These are phyloP conservation scores for Colletotrichum cereale DNA, from an alignment of 2,329 filamentous ascomycete species.

Conservation along the genomic window DNA sequence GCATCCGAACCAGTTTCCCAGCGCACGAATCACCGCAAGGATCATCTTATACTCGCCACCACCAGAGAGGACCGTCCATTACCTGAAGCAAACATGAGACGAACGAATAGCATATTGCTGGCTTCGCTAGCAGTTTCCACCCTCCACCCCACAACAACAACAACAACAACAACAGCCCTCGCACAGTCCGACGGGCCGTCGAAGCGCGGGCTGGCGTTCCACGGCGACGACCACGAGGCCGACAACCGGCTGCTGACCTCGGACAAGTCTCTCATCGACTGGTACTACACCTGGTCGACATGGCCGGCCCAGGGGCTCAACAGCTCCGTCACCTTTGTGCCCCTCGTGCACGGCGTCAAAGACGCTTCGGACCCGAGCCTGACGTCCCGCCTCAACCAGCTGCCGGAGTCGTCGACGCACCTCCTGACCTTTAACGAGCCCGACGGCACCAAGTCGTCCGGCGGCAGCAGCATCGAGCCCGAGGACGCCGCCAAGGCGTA, in stretches of 20 bases:
- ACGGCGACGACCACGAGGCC: conserved; percentile 38
- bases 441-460: conserved; percentile 54
- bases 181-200: conserved; percentile 27
- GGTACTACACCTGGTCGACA: conserved; percentile 60
- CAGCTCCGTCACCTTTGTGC: conserved; percentile 51
- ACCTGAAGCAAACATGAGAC: conserved; percentile 20
- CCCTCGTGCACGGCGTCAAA: conserved; percentile 53
- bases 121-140: conserved; percentile 7
- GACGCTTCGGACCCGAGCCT: conserved; percentile 48
- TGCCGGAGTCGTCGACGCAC: conserved; percentile 52
- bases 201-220: conserved; percentile 36
- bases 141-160: not conserved
- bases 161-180: too few species aligned
- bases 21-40: conserved; percentile 29
- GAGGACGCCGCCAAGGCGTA: conserved; percentile 55
- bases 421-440: conserved; percentile 58
- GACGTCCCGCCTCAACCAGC: conserved; percentile 43
- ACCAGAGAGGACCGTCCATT: not conserved
- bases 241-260: conserved; percentile 54
- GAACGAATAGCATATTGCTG: conserved; percentile 6
- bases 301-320: conserved; percentile 45
- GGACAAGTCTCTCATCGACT: conserved; percentile 52
- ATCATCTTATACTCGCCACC: conserved; percentile 16
- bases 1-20: conserved; percentile 23
- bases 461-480: conserved; percentile 54